Conservation (phyloP, 192 early-diverging fungal genomes). For the Entomortierella parvispora region DNA sequence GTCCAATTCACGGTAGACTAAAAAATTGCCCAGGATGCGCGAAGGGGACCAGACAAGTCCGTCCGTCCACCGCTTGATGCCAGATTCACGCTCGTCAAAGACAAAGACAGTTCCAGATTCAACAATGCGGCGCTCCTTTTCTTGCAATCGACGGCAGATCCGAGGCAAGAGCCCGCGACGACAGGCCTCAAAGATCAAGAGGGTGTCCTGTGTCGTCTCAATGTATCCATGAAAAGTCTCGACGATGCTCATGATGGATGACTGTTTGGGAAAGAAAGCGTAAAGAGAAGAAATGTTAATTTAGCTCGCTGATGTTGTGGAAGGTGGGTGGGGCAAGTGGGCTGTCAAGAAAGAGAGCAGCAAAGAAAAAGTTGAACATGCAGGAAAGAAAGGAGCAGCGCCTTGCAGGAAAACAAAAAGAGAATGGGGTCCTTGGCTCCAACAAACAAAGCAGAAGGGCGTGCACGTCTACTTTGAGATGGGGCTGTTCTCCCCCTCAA, state of each 20-base stretch:
- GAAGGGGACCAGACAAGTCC: slow-evolving; percentile 86
- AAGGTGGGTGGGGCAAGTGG: too few species aligned
- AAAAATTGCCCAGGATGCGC: slow-evolving; percentile 81
- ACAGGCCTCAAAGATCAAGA: slow-evolving; percentile 84
- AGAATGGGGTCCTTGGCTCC: too few species aligned
- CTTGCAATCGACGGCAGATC: slow-evolving; percentile 75
- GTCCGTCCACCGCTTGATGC: slow-evolving; percentile 91
- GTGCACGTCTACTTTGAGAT: too few species aligned
- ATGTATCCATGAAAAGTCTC: slow-evolving; percentile 73
- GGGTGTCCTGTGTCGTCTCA: slow-evolving; percentile 79
- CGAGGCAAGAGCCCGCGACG: slow-evolving; percentile 72
- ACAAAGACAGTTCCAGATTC: slow-evolving; percentile 82
- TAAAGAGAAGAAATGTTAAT: background rate
- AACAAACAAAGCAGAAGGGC: too few species aligned
- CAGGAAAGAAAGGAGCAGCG: too few species aligned
- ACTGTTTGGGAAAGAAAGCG: background rate
- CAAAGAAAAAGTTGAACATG: too few species aligned
- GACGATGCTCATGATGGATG: slow-evolving; percentile 44
- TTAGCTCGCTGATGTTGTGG: too few species aligned
- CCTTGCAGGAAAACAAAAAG: too few species aligned
- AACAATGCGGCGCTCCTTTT: slow-evolving; percentile 75
- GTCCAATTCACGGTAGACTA: slow-evolving; percentile 83
- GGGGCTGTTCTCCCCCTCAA: too few species aligned
- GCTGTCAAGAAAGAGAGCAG: too few species aligned
- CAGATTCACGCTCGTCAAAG: slow-evolving; percentile 85